Base-by-base conservation (phyloP, 306 rosid genomes). In the Vigna trinervia region DNA sequence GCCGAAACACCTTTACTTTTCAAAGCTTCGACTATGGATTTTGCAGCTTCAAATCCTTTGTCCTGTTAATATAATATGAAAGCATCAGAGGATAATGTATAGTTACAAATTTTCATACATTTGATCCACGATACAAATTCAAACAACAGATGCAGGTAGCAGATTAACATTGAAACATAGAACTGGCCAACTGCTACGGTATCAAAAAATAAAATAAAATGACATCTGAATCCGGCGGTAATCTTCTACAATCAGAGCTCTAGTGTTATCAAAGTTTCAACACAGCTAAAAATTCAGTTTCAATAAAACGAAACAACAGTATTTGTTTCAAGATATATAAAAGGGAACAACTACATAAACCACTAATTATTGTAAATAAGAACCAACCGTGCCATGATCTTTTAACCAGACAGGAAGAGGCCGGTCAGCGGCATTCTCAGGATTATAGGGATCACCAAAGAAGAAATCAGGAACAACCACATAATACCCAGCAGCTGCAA, bases 391-490 rank as follows among this genome's bases (percentile, higher is more conserved):
- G 53, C 69, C 78, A 79, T 90, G 90, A 73, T 83, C 88, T 75
- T 87, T 81, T 64, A 84, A 0, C 93, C 97, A 90, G 58, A 59
- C 87, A 34, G 64, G 69, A 17, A 86, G 0, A 4, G 93, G 87
- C 84, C 96, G 83, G 46, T 48, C 17, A 69, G 85, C 17, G 65
- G 85, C 22, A 51, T 79, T 77, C 26, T 80, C 80, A 13, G 79
- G 79, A n/a, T 15, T 80, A 77, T 3, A 90, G 57, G 93, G 93
- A 36, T 92, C 96, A 43, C 86, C 88, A 59, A 84, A 17, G 0
- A 90, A 73, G 82, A 87, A 92, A 57, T 90, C 90, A 30, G 97
- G 90, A 70, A 86, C 92, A 64, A 80, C 88, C 62, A 86, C 93
- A 79, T 79, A 83, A 85, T 86, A 92, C 60, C 97, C 93, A 61